Evolutionary conservation across 192 early-diverging fungal genomes (phyloP).

Genomic region (Phycomyces nitens): DNA sequence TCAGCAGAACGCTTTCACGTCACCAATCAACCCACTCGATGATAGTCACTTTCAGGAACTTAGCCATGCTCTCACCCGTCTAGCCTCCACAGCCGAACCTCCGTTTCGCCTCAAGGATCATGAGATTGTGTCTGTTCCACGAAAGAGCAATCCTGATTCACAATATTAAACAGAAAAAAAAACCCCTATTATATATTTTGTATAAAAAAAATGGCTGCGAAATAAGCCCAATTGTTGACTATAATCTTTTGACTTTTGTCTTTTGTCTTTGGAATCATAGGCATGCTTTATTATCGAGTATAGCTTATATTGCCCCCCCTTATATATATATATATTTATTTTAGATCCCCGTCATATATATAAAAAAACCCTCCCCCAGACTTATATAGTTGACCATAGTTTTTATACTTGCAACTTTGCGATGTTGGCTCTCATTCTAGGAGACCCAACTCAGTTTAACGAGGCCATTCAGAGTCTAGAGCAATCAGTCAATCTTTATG

Average conservation of each 20-base stretch:
- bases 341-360: too few species aligned
- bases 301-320: too few species aligned
- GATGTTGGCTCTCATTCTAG: slow-evolving; percentile 58
- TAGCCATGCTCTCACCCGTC: slow-evolving; percentile 17
- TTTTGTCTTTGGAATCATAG: too few species aligned
- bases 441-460: slow-evolving; percentile 54
- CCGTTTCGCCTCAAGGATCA: slow-evolving; percentile 47
- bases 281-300: too few species aligned
- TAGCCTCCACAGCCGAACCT: slow-evolving; percentile 17
- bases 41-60: slow-evolving; percentile 28
- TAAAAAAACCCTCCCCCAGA: too few species aligned
- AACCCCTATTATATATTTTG: too few species aligned
- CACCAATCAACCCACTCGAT: neutral
- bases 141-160: neutral
- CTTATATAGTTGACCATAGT: too few species aligned
- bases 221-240: too few species aligned
- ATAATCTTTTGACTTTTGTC: too few species aligned
- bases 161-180: neutral
- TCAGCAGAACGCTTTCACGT: neutral
- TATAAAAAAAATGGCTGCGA: too few species aligned
- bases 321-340: too few species aligned
- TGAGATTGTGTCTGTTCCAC: slow-evolving; percentile 19
- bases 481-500: slow-evolving; percentile 69
- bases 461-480: slow-evolving; percentile 57
- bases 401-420: slow-evolving; percentile 17